Evolutionary conservation across 352 stramenopile species (phyloP), one percentile per base, ranked within the genome.

Genomic region (Thraustochytrium striatum): DNA sequence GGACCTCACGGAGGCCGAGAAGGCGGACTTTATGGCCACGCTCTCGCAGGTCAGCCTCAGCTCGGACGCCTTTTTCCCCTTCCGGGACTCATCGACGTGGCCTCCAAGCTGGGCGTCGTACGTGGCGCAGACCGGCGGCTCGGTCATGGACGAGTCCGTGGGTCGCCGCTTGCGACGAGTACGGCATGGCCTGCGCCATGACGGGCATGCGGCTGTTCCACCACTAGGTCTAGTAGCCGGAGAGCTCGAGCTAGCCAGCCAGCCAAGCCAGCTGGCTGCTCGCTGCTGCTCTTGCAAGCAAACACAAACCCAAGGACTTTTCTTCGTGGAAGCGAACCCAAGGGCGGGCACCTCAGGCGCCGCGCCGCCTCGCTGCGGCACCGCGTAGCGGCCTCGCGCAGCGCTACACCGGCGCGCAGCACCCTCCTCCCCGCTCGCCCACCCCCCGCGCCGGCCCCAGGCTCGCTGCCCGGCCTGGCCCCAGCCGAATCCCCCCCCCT

Each of bases 141-240:
- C 86, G 82, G 90, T 96, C 0, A 87, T 91, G 70, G 92, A 97
- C 83, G 83, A 57, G 8, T 82, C 88, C 57, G 93, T 99, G 55
- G n/a, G 97, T 98, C 62, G 92, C 94, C 78, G 96, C 95, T 44
- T 98, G 93, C 83, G 88, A 98, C 69, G 95, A 98, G 85, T 98
- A 99, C 84, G 95, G 93, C 72, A 99, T 99, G 88, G 93, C 92
- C 57, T 99, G 99, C 96, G 96, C 92, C 65, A 97, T 99, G 84
- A 99, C 95, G 41, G 95, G 94, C 84, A 87, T 98, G 69, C 91
- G 97, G 83, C 91, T 99, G 53, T 99, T 99, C 90, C 96, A 99
- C 89, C 97, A 99, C 90, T 99, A 98, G 52, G 25, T 25, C n/a
- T n/a, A n/a, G n/a, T n/a, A n/a, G n/a, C n/a, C n/a, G n/a, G n/a